Evolutionary conservation across 441 rosid species (phyloP).

Genomic region (Jatropha podagrica): DNA sequence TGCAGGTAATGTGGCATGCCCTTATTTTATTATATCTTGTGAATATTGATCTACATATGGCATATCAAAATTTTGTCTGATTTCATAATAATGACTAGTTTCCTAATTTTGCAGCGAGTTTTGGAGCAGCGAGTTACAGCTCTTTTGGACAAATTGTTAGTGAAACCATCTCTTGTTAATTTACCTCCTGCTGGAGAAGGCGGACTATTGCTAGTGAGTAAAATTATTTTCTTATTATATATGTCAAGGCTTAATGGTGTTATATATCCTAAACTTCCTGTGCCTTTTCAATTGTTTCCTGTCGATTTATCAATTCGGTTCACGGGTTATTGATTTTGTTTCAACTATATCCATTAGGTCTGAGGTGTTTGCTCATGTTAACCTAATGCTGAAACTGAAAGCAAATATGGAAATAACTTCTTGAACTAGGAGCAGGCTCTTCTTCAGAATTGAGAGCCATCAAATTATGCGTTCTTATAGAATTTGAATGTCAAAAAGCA

Average conservation of each 20-base stretch:
- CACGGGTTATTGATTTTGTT: not conserved
- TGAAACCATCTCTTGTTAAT: constrained; percentile 91
- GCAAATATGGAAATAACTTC: not conserved
- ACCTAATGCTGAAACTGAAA: not conserved
- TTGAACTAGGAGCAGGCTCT: not conserved
- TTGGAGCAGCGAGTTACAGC: constrained; percentile 98
- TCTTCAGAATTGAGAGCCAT: not conserved
- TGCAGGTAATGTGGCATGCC: constrained; percentile 61
- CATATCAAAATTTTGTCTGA: constrained; percentile 2
- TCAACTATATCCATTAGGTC: not conserved
- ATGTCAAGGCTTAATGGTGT: not conserved
- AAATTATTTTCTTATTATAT: constrained; percentile 11
- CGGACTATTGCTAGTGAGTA: constrained; percentile 86
- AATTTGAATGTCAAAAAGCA: not conserved
- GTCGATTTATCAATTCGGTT: not conserved
- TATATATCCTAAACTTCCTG: not conserved
- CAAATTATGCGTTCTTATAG: not conserved
- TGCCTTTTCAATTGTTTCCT: not conserved
- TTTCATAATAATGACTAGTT: constrained; percentile 20
- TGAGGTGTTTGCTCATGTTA: not conserved
- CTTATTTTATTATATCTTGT: not conserved
- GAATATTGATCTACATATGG: constrained; percentile 1
- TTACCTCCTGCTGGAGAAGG: constrained; percentile 91
- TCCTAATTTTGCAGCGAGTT: constrained; percentile 67
- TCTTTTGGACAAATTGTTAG: constrained; percentile 84